A percentile compares a stretch with the other conserved stretches of the same genome.
phyloP scores from a whole-genome alignment of 257 asterid species.

The Apocynum venetum region DNA sequence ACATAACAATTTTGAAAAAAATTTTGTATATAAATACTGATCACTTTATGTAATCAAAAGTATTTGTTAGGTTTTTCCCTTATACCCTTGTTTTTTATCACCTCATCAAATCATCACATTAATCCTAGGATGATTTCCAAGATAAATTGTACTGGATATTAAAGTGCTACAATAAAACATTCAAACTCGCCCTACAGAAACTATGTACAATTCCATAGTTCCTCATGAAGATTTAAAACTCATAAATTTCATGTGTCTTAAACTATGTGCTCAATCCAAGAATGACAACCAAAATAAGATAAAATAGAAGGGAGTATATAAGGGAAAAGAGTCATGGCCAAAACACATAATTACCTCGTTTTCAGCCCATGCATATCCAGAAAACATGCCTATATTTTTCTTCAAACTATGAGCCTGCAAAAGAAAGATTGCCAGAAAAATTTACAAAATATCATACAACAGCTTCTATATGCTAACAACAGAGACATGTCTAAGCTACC shows the following conservation, averaged over 20 bases:
- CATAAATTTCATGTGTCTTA: background rate
- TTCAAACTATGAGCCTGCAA: conserved; percentile 64
- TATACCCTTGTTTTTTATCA: background rate
- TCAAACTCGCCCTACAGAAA: background rate
- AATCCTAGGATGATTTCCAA: background rate
- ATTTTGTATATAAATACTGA: background rate
- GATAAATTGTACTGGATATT: background rate
- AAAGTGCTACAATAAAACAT: too few species aligned
- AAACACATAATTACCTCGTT: conserved; percentile 51
- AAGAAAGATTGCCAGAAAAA: conserved; percentile 12
- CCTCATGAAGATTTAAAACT: background rate
- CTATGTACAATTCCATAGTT: background rate
- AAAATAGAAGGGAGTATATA: background rate
- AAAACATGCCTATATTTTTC: conserved; percentile 84
- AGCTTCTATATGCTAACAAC: background rate
- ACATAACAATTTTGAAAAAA: too few species aligned
- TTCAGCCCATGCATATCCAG: conserved; percentile 87
- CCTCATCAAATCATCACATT: background rate
- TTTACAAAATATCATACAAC: background rate
- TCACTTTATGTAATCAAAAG: background rate
- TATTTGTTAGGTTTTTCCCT: background rate
- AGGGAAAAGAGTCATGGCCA: too few species aligned
- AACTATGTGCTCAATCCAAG: background rate
- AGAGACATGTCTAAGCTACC: background rate
- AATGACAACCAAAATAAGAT: background rate